Conservation (phyloP, 148 eudicot genomes). For the Pharnaceum exiguum region DNA sequence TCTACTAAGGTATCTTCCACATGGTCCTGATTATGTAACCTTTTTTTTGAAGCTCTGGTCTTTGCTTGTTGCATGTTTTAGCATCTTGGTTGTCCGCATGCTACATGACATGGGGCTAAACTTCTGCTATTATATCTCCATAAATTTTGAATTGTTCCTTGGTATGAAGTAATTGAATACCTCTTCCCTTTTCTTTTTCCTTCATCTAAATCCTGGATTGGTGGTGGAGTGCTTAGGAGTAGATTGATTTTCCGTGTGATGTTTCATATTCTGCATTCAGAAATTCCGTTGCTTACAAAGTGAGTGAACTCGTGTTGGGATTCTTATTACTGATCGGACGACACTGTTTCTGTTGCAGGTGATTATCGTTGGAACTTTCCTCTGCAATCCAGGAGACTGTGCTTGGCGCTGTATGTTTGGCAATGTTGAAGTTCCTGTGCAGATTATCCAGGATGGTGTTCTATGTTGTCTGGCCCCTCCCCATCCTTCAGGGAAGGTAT, state of each 20-base stretch:
- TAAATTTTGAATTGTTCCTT: neutral
- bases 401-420: constrained; percentile 90
- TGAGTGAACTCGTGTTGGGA: neutral
- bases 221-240: neutral
- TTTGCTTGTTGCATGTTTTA: neutral
- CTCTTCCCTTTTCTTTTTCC: neutral
- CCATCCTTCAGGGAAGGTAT: constrained; percentile 63
- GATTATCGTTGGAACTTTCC: constrained; percentile 79
- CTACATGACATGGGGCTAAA: neutral
- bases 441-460: constrained; percentile 82
- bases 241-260: too few species aligned
- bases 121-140: too few species aligned
- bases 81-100: neutral
- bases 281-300: neutral
- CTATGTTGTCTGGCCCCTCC: constrained; percentile 75
- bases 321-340: neutral
- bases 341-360: constrained; percentile 49
- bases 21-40: neutral
- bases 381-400: constrained; percentile 52
- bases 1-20: constrained; percentile 50
- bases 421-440: constrained; percentile 71
- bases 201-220: neutral
- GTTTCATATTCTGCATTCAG: neutral
- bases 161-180: neutral
- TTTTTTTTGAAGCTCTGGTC: neutral